A percentile compares a stretch with the other conserved stretches of the same genome.
phyloP scores from a whole-genome alignment of 148 eudicot genomes.

The Chenopodium formosanum region DNA sequence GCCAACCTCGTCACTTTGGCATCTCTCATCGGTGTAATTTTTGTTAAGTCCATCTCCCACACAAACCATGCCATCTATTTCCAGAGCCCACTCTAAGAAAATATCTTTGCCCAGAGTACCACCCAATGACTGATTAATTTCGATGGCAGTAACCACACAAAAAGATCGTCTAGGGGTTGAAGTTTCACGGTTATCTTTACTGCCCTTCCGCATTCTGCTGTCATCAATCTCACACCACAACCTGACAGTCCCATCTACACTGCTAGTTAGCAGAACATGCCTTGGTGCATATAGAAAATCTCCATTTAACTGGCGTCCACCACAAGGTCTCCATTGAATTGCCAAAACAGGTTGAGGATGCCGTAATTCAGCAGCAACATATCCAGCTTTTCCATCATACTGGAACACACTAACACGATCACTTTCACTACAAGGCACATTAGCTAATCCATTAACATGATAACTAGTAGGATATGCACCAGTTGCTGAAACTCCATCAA shows the following conservation, averaged over 20 bases:
- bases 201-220: slow-evolving; percentile 52
- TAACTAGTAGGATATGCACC: slow-evolving; percentile 35
- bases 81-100: slow-evolving; percentile 77
- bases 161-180: slow-evolving; percentile 47
- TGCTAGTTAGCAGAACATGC: slow-evolving; percentile 68
- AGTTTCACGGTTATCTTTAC: slow-evolving; percentile 53
- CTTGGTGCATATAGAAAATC: slow-evolving; percentile 39
- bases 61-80: slow-evolving; percentile 46
- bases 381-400: slow-evolving; percentile 47
- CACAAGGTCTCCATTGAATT: slow-evolving; percentile 91
- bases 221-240: slow-evolving; percentile 91
- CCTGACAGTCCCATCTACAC: slow-evolving; percentile 87
- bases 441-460: slow-evolving; percentile 33
- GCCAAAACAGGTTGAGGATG: slow-evolving; percentile 82
- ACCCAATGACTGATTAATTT: slow-evolving; percentile 63
- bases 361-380: slow-evolving; percentile 47
- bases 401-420: slow-evolving; percentile 52
- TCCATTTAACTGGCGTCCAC: slow-evolving; percentile 36
- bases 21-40: slow-evolving; percentile 36
- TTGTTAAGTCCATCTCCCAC: slow-evolving; percentile 35
- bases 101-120: slow-evolving; percentile 71
- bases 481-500: slow-evolving; percentile 72
- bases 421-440: slow-evolving; percentile 30
- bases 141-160: slow-evolving; percentile 72
- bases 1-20: slow-evolving; percentile 52